Base-by-base conservation (phyloP, 2,329 filamentous ascomycete genomes). In the Calonectria honghensis region DNA sequence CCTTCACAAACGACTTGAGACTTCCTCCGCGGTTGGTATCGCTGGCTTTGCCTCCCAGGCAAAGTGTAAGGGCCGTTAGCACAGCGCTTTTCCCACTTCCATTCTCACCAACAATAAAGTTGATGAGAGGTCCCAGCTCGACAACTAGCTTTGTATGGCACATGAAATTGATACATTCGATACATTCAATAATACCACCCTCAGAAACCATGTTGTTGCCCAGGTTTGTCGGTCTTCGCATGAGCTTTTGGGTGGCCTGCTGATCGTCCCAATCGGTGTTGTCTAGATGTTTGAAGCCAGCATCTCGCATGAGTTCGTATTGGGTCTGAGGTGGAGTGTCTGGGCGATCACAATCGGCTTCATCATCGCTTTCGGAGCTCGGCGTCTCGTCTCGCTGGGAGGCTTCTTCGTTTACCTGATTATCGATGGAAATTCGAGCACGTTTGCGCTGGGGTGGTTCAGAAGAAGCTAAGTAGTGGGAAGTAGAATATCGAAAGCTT, bases 71-170 rank as follows among this genome's bases (percentile, higher is more conserved):
- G 6, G 96, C 97, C 0, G 97, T 98, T 35, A 99, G 87, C 18
- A 98, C 94, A 3, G 97, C 97, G 84, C 97, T 99, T 87, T 99
- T 99, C 45, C 97, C 97, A 83, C 96, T 98, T 39, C 97, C 97
- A 83, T 99, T 99, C 84, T 98, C 96, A 20, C 97, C 97, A 70
- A 98, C 96, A 75, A 99, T 96, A 85, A 99, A 99, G 85, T 99
- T 99, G 84, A 99, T 97, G 48, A 98, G 88, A 0, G 97, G 97
- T 0, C 97, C 97, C n/a, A 99, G 89, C 72, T 94, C 91, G 74
- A 98, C 94, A 54, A 94, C 92, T 24, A 98, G 90, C 70, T 93
- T 93, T 57, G 92, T 89, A 83, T 99, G 97, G 81, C 96, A 98
- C 97, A 98, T 98, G 85, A 98, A 98, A 84, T 98, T 98, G 79